Evolutionary conservation across 306 rosid species (phyloP).

Genomic region (Bauhinia variegata): DNA sequence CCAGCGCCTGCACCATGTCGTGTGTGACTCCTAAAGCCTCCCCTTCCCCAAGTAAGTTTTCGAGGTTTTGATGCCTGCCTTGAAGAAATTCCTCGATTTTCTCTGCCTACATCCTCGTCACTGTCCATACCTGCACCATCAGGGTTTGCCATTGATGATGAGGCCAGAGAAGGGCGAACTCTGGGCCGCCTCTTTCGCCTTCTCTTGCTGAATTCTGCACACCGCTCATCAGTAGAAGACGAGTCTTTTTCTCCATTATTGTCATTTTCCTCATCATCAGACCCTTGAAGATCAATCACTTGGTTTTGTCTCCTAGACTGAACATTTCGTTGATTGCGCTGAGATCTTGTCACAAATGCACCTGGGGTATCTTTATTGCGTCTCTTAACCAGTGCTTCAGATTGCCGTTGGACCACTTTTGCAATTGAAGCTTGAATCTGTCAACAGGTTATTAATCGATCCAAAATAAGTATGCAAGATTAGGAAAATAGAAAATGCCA

Average conservation of each 20-base stretch:
- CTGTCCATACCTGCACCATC: constrained; percentile 69
- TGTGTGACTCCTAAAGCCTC: constrained; percentile 83
- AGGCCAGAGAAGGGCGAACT: constrained; percentile 71
- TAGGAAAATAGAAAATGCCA: constrained; percentile 9
- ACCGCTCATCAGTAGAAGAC: constrained; percentile 72
- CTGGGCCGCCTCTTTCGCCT: constrained; percentile 66
- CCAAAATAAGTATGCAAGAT: constrained; percentile 20
- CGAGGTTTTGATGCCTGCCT: constrained; percentile 69
- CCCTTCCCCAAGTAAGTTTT: constrained; percentile 92
- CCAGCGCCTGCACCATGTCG: constrained; percentile 78
- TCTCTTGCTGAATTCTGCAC: constrained; percentile 60
- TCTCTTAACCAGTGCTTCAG: constrained; percentile 85
- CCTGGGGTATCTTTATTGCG: constrained; percentile 66
- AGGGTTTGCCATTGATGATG: constrained; percentile 70
- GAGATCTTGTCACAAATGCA: constrained; percentile 60
- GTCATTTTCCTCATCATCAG: constrained; percentile 76
- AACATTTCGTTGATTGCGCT: constrained; percentile 61
- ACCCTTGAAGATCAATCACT: constrained; percentile 61
- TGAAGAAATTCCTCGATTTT: constrained; percentile 63
- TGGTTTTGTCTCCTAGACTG: constrained; percentile 67
- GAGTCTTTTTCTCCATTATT: constrained; percentile 64
- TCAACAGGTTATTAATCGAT: constrained; percentile 23
- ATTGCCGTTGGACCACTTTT: constrained; percentile 45
- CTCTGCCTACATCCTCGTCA: constrained; percentile 67
- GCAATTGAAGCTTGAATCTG: constrained; percentile 63